Evolutionary conservation across 345 rosid genomes (phyloP).

Genomic region (Murraya koenigii): DNA sequence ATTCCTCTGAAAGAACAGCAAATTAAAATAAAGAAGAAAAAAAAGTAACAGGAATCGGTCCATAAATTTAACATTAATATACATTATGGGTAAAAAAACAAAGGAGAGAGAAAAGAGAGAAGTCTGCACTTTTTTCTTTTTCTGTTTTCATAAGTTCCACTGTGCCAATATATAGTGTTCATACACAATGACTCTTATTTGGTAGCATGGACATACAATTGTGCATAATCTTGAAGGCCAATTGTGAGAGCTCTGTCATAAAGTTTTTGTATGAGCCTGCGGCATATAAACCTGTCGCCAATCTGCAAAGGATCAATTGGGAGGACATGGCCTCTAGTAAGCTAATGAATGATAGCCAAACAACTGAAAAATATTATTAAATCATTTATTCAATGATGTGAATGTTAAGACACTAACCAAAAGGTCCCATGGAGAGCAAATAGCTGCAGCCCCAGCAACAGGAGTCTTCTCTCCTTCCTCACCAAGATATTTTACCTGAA

Average conservation of each 20-base stretch:
- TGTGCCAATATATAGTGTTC: no score
- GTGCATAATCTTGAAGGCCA: conserved; percentile 92
- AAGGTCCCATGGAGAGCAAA: conserved; percentile 94
- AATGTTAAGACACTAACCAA: conserved; percentile 53
- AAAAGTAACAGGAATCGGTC: background rate
- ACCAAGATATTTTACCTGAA: conserved; percentile 93
- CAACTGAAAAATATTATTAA: background rate
- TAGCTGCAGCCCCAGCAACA: conserved; percentile 74
- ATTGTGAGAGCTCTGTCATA: conserved; percentile 83
- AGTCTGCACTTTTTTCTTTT: no score
- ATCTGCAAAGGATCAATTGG: conserved; percentile 46
- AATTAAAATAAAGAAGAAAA: background rate
- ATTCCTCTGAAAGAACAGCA: background rate
- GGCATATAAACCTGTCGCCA: conserved; percentile 79
- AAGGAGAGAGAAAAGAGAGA: no score
- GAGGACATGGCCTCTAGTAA: background rate
- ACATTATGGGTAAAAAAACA: background rate
- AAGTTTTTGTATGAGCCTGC: conserved; percentile 61
- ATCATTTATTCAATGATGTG: background rate
- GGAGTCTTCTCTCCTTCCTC: conserved; percentile 76
- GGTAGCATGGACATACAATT: conserved; percentile 55
- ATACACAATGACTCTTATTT: background rate
- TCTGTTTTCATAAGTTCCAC: no score
- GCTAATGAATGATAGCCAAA: no score
- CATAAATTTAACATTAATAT: background rate